phyloP scores from a whole-genome alignment of 495 filamentous ascomycete species.

The Tetracladium marchalianum region DNA sequence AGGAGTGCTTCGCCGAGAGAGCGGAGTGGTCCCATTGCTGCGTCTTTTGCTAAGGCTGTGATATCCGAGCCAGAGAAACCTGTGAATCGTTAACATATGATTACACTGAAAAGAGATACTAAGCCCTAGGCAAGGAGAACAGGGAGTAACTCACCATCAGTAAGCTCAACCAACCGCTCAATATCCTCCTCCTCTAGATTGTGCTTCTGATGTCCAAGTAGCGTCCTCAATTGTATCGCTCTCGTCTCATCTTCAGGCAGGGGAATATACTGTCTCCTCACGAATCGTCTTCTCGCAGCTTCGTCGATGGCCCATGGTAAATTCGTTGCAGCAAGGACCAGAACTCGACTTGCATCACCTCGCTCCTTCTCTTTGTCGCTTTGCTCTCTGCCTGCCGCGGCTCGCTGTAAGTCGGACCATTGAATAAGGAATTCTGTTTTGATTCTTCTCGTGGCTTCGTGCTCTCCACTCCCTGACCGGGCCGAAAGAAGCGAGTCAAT shows the following conservation, averaged over 20 bases:
- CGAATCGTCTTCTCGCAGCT: slow-evolving; percentile 84
- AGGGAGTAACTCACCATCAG: slow-evolving; percentile 56
- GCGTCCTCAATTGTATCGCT: slow-evolving; percentile 60
- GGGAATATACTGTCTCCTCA: slow-evolving; percentile 92
- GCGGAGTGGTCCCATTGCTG: slow-evolving; percentile 92
- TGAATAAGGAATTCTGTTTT: slow-evolving; percentile 98
- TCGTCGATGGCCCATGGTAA: slow-evolving; percentile 98
- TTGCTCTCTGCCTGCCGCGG: slow-evolving; percentile 77
- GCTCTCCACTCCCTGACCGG: slow-evolving; percentile 71
- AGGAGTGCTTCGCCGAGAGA: slow-evolving; percentile 85
- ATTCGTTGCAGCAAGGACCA: slow-evolving; percentile 94
- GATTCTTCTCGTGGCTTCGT: slow-evolving; percentile 87
- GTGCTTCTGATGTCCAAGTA: slow-evolving; percentile 84
- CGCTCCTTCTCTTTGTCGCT: slow-evolving; percentile 53
- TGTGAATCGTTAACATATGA: slow-evolving; percentile 24
- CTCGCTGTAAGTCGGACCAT: slow-evolving; percentile 88
- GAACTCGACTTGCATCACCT: slow-evolving; percentile 84
- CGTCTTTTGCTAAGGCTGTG: slow-evolving; percentile 93
- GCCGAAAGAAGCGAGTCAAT: slow-evolving; percentile 92
- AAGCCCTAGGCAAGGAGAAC: neutral
- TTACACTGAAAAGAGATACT: slow-evolving; percentile 3
- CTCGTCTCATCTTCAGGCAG: slow-evolving; percentile 78
- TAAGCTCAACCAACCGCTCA: slow-evolving; percentile 63
- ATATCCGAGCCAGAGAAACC: slow-evolving; percentile 97
- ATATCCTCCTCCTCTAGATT: slow-evolving; percentile 67